Evolutionary conservation across 176 grass and related monocot genomes (phyloP).

Genomic region (Tuctoria greenei): DNA sequence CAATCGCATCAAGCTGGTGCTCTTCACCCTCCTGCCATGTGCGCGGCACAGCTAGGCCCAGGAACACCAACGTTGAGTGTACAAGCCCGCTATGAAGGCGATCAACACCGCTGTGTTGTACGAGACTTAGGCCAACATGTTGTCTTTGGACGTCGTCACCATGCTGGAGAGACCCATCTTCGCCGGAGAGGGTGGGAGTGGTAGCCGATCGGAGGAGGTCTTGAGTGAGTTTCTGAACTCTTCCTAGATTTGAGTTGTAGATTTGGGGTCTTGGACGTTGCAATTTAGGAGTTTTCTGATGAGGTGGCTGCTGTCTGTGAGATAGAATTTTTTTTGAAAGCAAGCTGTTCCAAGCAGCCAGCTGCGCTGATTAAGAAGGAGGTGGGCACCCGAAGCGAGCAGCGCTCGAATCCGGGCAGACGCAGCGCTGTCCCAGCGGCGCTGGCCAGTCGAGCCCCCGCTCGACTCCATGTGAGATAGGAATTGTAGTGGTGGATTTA

Average conservation of each 20-base stretch:
- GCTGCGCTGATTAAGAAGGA: too few species aligned
- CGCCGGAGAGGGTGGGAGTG: background rate
- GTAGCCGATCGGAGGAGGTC: too few species aligned
- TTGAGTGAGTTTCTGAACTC: background rate
- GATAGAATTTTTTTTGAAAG: too few species aligned
- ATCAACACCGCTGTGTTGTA: conserved; percentile 67
- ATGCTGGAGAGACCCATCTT: conserved; percentile 80
- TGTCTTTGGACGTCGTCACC: conserved; percentile 68
- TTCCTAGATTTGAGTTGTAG: conserved; percentile 26
- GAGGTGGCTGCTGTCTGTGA: background rate
- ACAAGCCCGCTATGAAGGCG: conserved; percentile 51
- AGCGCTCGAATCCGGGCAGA: too few species aligned
- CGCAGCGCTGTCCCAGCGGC: too few species aligned
- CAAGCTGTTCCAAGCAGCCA: too few species aligned
- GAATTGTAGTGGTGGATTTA: background rate
- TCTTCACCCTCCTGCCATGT: conserved; percentile 15
- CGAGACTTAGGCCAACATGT: conserved; percentile 56
- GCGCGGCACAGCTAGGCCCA: conserved; percentile 43
- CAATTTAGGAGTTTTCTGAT: conserved; percentile 5
- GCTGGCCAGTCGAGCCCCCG: too few species aligned
- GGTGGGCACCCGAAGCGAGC: background rate
- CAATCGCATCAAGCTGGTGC: too few species aligned
- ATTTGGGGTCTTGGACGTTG: background rate
- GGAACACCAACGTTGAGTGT: conserved; percentile 45
- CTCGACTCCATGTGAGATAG: too few species aligned